Evolutionary conservation across 805 yeast genomes (phyloP).

Genomic region (Wickerhamiella shivajii): DNA sequence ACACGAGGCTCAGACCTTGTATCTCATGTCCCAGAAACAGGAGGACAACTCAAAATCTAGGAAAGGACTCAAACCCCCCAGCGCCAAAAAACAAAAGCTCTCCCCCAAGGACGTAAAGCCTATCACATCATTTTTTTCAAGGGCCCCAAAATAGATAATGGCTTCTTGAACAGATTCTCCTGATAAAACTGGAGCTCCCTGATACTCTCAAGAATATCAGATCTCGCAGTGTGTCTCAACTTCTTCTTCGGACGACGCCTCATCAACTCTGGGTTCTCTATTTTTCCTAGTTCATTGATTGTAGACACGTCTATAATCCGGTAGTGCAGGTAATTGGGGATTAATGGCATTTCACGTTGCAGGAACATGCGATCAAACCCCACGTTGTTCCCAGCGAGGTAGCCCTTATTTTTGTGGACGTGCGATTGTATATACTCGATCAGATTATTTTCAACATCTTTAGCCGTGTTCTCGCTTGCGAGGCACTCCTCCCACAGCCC

Average conservation of each 20-base stretch:
- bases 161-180: slow-evolving; percentile 30
- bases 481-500: slow-evolving; percentile 65
- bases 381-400: slow-evolving; percentile 81
- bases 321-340: slow-evolving; percentile 45
- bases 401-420: slow-evolving; percentile 38
- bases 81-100: too few relatives aligned
- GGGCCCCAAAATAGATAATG: slow-evolving; percentile 1
- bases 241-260: slow-evolving; percentile 45
- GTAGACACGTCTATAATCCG: slow-evolving; percentile 81
- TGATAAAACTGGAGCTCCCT: slow-evolving; percentile 65
- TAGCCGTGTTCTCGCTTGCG: slow-evolving; percentile 36
- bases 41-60: too few relatives aligned
- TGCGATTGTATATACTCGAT: slow-evolving; percentile 42
- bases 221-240: slow-evolving; percentile 69
- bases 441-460: slow-evolving; percentile 51
- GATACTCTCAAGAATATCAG: slow-evolving; percentile 83
- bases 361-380: slow-evolving; percentile 84
- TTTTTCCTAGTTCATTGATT: slow-evolving; percentile 62
- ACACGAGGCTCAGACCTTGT: slow-evolving; percentile 12
- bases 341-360: slow-evolving; percentile 67
- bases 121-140: neutral
- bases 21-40: slow-evolving; percentile 13
- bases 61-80: too few relatives aligned
- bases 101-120: too few relatives aligned
- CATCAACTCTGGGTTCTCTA: slow-evolving; percentile 60